Evolutionary conservation across 805 yeast genomes (phyloP).

Genomic region (Metschnikowia hibisci): DNA sequence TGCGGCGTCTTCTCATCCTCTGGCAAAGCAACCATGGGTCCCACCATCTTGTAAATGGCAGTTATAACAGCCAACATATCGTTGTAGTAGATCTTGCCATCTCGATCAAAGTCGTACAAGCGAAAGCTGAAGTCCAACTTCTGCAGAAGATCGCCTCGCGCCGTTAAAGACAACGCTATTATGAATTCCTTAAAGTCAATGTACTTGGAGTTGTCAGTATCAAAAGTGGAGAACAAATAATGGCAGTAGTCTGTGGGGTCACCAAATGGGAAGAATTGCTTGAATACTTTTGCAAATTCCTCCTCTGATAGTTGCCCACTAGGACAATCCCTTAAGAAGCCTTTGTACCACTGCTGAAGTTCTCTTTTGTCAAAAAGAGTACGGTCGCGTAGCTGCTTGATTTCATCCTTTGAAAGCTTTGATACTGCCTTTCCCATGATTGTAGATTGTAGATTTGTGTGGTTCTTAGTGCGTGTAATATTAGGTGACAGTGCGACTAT

Average conservation of each 20-base stretch:
- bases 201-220: constrained; percentile 70
- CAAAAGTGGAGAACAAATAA: constrained; percentile 85
- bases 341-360: constrained; percentile 97
- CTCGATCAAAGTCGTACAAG: constrained; percentile 77
- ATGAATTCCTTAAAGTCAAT: constrained; percentile 93
- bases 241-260: constrained; percentile 91
- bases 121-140: constrained; percentile 87
- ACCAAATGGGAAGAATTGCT: constrained; percentile 97
- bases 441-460: background rate
- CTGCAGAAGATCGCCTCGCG: constrained; percentile 81
- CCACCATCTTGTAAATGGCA: constrained; percentile 92
- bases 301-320: constrained; percentile 80
- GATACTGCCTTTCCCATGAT: constrained; percentile 93
- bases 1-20: constrained; percentile 94
- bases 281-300: constrained; percentile 87
- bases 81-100: constrained; percentile 68
- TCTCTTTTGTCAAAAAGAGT: constrained; percentile 93
- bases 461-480: background rate
- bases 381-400: constrained; percentile 72
- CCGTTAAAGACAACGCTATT: constrained; percentile 77
- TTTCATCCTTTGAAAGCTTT: constrained; percentile 85
- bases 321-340: constrained; percentile 91
- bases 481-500: background rate
- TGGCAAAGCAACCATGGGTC: constrained; percentile 83
- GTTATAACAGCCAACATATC: constrained; percentile 78